phyloP scores from a whole-genome alignment of 768 basidiomycete species.

The Saitozyma podzolica region DNA sequence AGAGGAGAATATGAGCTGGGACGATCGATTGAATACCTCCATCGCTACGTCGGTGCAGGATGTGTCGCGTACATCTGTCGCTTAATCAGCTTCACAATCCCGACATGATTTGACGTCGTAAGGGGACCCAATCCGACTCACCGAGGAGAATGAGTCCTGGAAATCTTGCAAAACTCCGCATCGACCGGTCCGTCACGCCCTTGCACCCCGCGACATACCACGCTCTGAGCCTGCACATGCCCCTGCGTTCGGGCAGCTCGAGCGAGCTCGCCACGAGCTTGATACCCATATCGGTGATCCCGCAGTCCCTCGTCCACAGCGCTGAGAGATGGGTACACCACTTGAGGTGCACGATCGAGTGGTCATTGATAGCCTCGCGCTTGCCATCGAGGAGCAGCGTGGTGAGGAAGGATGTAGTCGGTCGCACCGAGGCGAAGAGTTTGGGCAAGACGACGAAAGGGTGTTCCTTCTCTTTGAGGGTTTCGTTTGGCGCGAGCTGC shows the following conservation, averaged over 20 bases:
- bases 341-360: constrained; percentile 24
- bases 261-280: constrained; percentile 29
- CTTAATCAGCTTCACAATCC: neutral
- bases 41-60: constrained; percentile 33
- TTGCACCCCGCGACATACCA: constrained; percentile 34
- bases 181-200: constrained; percentile 28
- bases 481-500: constrained; percentile 17
- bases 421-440: constrained; percentile 16
- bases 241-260: constrained; percentile 32
- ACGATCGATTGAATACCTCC: constrained; percentile 33
- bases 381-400: constrained; percentile 29
- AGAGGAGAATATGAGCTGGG: constrained; percentile 19
- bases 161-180: constrained; percentile 32
- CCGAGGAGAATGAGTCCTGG: constrained; percentile 42
- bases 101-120: too few species aligned
- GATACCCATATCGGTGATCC: constrained; percentile 32
- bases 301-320: constrained; percentile 33
- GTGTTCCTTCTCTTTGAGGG: constrained; percentile 17
- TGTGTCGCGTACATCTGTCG: constrained; percentile 38
- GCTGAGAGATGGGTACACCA: constrained; percentile 34
- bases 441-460: constrained; percentile 32
- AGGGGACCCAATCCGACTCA: constrained; percentile 10
- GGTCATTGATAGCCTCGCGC: constrained; percentile 27
- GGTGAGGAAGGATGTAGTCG: constrained; percentile 23
- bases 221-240: constrained; percentile 32